These are phyloP conservation scores for Metschnikowia shivogae DNA, from an alignment of 805 yeast species.

Conservation along the genomic window DNA sequence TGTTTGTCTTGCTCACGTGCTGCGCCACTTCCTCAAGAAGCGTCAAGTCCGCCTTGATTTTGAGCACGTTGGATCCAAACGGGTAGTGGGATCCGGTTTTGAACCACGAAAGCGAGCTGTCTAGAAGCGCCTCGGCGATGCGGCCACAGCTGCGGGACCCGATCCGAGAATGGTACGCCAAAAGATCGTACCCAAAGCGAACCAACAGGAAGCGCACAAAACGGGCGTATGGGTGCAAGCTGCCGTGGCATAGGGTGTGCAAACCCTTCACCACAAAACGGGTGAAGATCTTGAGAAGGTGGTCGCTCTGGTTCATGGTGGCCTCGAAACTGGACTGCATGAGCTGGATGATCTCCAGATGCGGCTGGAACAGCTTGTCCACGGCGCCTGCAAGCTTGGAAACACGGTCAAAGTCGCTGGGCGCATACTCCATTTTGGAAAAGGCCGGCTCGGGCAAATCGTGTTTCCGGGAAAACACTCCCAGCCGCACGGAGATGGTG, in stretches of 20 bases:
- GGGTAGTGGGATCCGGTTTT: slow-evolving; percentile 61
- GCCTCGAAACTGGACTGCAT: slow-evolving; percentile 79
- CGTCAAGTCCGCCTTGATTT: slow-evolving; percentile 63
- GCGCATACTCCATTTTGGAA: slow-evolving; percentile 81
- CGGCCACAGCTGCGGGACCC: slow-evolving; percentile 42
- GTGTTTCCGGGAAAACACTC: slow-evolving; percentile 55
- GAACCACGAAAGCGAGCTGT: slow-evolving; percentile 80
- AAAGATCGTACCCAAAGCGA: slow-evolving; percentile 60
- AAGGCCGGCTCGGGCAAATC: slow-evolving; percentile 61
- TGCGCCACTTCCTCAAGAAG: slow-evolving; percentile 52
- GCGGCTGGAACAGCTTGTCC: slow-evolving; percentile 56
- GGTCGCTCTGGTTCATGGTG: slow-evolving; percentile 65
- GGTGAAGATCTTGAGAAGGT: slow-evolving; percentile 65
- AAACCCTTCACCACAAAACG: slow-evolving; percentile 56
- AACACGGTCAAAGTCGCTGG: slow-evolving; percentile 63
- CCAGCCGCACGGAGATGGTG: slow-evolving; percentile 54
- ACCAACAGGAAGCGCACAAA: slow-evolving; percentile 70
- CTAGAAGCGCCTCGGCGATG: slow-evolving; percentile 52
- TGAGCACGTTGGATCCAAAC: slow-evolving; percentile 75
- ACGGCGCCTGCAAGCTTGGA: slow-evolving; percentile 49
- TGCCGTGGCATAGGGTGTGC: slow-evolving; percentile 49
- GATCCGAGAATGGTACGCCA: slow-evolving; percentile 51
- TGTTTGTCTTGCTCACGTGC: slow-evolving; percentile 20
- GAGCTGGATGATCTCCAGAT: slow-evolving; percentile 60
- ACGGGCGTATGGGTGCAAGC: slow-evolving; percentile 81